Percentiles rank a stretch among this genome's conserved stretches.
These are phyloP conservation scores for Bolboschoenus planiculmis DNA, from an alignment of 176 grass and related monocot species.

Conservation along the genomic window DNA sequence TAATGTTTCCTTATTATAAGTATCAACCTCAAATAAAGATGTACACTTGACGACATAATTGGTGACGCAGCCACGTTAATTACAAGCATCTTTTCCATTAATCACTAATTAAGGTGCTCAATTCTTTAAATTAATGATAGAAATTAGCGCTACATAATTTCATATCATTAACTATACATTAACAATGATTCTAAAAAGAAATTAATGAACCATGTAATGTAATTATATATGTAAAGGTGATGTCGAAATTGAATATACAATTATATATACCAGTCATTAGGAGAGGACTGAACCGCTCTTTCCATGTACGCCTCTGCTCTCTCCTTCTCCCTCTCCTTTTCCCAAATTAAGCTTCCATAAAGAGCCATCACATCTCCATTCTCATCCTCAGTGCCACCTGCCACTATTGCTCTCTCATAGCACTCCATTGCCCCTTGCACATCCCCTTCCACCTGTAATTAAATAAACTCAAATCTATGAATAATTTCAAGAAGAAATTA, in stretches of 20 bases:
- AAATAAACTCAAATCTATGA: neutral
- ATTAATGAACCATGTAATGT: no score
- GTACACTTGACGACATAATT: neutral
- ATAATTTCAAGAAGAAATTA: neutral
- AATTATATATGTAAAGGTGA: neutral
- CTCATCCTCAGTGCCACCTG: conserved; percentile 38
- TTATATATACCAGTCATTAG: conserved; percentile 61
- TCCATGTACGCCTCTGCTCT: conserved; percentile 65
- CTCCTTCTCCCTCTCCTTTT: conserved; percentile 47
- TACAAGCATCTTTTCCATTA: neutral
- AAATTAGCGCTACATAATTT: neutral
- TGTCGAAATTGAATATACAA: neutral
- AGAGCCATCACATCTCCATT: conserved; percentile 71
- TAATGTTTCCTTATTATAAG: neutral
- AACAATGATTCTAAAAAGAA: no score
- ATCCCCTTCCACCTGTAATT: conserved; percentile 60
- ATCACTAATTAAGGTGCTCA: neutral
- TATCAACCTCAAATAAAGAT: neutral
- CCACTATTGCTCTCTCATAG: conserved; percentile 73
- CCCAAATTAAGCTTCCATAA: conserved; percentile 74
- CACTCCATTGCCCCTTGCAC: conserved; percentile 61
- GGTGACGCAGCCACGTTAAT: neutral
- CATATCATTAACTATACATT: neutral
- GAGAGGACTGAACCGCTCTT: conserved; percentile 69
- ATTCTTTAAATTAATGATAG: neutral